These are phyloP conservation scores for Petasospora rhodanensis DNA, from an alignment of 1,139 yeast genomes.

Conservation along the genomic window DNA sequence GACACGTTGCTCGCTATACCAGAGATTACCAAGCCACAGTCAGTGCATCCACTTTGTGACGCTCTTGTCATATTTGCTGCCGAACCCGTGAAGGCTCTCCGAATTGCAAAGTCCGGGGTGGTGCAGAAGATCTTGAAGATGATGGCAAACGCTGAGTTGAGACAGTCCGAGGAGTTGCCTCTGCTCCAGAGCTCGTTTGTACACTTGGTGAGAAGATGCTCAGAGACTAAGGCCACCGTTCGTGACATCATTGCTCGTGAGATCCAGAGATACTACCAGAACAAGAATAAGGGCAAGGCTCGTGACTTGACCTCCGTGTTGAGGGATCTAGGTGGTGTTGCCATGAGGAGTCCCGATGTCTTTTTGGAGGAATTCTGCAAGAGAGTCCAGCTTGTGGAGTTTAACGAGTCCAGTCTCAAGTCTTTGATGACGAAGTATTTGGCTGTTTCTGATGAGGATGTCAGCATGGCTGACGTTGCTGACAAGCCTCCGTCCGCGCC, in stretches of 20 bases:
- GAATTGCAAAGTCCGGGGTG: constrained; percentile 42
- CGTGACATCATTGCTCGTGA: constrained; percentile 46
- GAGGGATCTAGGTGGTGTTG: constrained; percentile 51
- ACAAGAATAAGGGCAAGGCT: constrained; percentile 25
- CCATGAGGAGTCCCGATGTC: constrained; percentile 52
- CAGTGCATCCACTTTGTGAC: constrained; percentile 49
- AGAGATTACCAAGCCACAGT: constrained; percentile 37
- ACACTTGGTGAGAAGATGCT: constrained; percentile 60
- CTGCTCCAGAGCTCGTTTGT: constrained; percentile 35
- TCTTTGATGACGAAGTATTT: constrained; percentile 23
- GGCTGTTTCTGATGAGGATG: constrained; percentile 31
- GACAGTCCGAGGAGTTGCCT: too few relatives aligned
- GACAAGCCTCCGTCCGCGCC: constrained; percentile 11
- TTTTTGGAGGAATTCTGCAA: constrained; percentile 53
- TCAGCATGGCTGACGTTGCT: constrained; percentile 35
- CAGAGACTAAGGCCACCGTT: constrained; percentile 56
- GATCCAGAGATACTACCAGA: constrained; percentile 36
- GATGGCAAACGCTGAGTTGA: constrained; percentile 17
- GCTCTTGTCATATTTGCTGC: constrained; percentile 51
- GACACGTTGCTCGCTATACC: constrained; percentile 37
- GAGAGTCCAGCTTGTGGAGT: constrained; percentile 44
- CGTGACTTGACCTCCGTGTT: constrained; percentile 50
- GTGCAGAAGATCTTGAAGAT: constrained; percentile 28
- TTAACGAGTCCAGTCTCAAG: constrained; percentile 38
- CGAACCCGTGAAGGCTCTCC: constrained; percentile 35